Conservation (phyloP, 2,329 filamentous ascomycete species). For the Fusarium sp. region DNA sequence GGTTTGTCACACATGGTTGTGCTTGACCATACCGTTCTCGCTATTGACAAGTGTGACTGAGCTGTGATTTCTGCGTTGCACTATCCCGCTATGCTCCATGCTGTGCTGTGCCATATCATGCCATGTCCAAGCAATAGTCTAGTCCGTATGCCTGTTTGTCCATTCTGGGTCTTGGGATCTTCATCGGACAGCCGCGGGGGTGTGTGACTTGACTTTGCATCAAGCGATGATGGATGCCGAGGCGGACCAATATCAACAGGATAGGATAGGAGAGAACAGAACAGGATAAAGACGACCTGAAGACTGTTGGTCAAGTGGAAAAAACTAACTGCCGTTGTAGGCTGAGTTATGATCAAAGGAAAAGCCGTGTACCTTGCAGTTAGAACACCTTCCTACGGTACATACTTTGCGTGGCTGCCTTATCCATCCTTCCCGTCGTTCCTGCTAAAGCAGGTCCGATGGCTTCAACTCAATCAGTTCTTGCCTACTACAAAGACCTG, state of each 20-base stretch:
- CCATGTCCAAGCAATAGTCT: constrained; percentile 22
- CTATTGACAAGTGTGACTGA: constrained; percentile 25
- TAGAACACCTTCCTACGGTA: constrained; percentile 10
- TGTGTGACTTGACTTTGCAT: constrained; percentile 26
- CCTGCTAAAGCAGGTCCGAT: constrained; percentile 40
- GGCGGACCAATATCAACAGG: constrained; percentile 16
- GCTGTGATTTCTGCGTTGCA: constrained; percentile 27
- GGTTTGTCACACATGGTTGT: constrained; percentile 40
- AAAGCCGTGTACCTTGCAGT: constrained; percentile 39
- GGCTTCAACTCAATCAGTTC: constrained; percentile 31
- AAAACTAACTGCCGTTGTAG: constrained; percentile 29
- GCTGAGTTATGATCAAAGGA: constrained; percentile 18
- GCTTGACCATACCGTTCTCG: constrained; percentile 33
- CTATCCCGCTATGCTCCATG: constrained; percentile 23
- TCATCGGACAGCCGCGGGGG: constrained; percentile 23
- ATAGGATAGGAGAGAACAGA: neutral
- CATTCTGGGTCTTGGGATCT: constrained; percentile 30
- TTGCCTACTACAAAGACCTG: constrained; percentile 36
- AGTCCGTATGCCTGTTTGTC: constrained; percentile 32
- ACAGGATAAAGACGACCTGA: constrained; percentile 13
- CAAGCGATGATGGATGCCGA: constrained; percentile 21
- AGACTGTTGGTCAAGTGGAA: constrained; percentile 32
- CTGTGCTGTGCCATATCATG: constrained; percentile 41
- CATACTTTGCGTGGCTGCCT: constrained; percentile 21
- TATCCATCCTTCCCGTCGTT: constrained; percentile 32